phyloP scores from a whole-genome alignment of 2,329 filamentous ascomycete species.

The Paraphaeosphaeria sporulosa region DNA sequence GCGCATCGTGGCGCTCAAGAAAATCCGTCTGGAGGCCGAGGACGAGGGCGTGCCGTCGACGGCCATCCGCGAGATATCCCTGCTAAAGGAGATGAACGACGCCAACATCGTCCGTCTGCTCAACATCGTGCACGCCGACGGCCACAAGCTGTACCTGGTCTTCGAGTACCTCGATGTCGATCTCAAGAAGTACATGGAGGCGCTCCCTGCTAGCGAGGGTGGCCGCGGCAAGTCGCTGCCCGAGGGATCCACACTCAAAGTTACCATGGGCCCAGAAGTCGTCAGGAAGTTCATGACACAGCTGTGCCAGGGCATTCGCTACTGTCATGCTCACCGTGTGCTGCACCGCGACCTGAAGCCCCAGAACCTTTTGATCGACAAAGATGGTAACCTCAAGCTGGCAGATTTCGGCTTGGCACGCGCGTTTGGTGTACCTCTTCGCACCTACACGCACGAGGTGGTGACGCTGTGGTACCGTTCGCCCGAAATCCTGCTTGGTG shows the following conservation, averaged over 20 bases:
- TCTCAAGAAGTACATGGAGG: constrained; percentile 96
- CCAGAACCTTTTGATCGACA: constrained; percentile 86
- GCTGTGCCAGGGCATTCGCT: constrained; percentile 81
- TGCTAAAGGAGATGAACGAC: constrained; percentile 94
- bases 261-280: constrained; percentile 75
- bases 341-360: constrained; percentile 90
- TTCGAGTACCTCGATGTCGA: constrained; percentile 92
- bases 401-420: constrained; percentile 89
- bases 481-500: constrained; percentile 88
- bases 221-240: constrained; percentile 86
- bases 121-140: constrained; percentile 94
- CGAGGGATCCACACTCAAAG: constrained; percentile 71
- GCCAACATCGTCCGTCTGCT: constrained; percentile 86
- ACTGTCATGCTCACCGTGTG: constrained; percentile 88
- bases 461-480: constrained; percentile 94
- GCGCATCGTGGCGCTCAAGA: constrained; percentile 91
- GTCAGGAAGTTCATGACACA: constrained; percentile 94
- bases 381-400: constrained; percentile 86
- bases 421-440: constrained; percentile 87
- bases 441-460: constrained; percentile 94
- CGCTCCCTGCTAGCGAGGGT: constrained; percentile 82
- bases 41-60: constrained; percentile 93
- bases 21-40: constrained; percentile 93
- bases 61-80: constrained; percentile 91
- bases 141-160: constrained; percentile 93